Evolutionary conservation across 2,329 filamentous ascomycete genomes (phyloP).

Genomic region (Cladosporium velox): DNA sequence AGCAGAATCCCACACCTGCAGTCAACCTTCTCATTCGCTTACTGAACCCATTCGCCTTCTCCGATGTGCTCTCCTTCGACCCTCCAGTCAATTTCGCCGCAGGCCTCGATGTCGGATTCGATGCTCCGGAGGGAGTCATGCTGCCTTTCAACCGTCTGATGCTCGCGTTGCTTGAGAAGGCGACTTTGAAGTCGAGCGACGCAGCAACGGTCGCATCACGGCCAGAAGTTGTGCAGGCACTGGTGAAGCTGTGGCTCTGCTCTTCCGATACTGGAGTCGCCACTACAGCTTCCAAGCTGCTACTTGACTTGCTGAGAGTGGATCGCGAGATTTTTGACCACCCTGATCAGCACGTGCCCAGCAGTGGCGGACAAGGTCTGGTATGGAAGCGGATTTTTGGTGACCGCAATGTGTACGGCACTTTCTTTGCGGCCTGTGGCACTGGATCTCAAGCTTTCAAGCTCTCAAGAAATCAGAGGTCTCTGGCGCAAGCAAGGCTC

Average conservation of each 20-base stretch:
- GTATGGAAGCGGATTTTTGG: conserved; percentile 65
- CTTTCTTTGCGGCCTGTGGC: conserved; percentile 59
- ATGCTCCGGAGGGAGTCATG: conserved; percentile 34
- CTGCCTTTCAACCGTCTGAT: conserved; percentile 57
- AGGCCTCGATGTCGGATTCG: conserved; percentile 51
- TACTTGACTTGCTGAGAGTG: conserved; percentile 56
- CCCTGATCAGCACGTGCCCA: conserved; percentile 27
- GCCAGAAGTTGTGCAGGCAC: conserved; percentile 54
- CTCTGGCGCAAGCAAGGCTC: conserved; percentile 61
- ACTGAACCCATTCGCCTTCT: conserved; percentile 52
- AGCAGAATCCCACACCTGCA: conserved; percentile 60
- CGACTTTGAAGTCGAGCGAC: conserved; percentile 53
- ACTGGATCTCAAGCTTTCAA: conserved; percentile 40
- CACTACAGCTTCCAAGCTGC: conserved; percentile 54
- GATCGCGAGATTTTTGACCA: conserved; percentile 43
- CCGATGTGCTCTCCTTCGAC: conserved; percentile 49
- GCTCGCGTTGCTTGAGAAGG: conserved; percentile 59
- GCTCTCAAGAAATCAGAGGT: conserved; percentile 55
- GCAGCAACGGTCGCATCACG: conserved; percentile 60
- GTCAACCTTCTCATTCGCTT: conserved; percentile 55
- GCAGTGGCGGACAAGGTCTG: conserved; percentile 49
- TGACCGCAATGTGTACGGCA: conserved; percentile 59
- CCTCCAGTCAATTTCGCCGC: conserved; percentile 56
- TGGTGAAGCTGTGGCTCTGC: conserved; percentile 62
- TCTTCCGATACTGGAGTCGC: conserved; percentile 58